phyloP scores from a whole-genome alignment of 1,139 yeast genomes.

The Saccharomyces hybrid region DNA sequence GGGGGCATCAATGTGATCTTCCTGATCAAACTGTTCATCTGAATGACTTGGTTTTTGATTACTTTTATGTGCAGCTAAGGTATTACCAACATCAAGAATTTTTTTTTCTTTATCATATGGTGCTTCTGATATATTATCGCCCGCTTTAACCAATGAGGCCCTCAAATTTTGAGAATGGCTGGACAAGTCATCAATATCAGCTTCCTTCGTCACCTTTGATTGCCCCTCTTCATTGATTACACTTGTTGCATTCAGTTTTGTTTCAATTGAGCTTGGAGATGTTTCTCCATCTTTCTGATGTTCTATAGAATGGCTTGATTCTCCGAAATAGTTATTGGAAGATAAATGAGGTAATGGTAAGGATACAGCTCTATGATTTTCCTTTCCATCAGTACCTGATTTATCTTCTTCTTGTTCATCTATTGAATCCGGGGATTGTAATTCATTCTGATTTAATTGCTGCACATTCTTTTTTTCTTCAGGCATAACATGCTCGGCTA shows the following conservation, averaged over 20 bases:
- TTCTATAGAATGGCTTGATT: background rate
- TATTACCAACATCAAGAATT: background rate
- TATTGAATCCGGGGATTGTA: background rate
- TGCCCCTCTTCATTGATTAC: background rate
- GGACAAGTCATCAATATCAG: background rate
- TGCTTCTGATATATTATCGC: background rate
- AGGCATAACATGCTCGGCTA: background rate
- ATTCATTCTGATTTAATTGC: background rate
- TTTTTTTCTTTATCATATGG: background rate
- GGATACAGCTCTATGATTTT: background rate
- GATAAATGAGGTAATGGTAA: background rate
- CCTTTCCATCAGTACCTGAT: background rate
- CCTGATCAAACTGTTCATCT: background rate
- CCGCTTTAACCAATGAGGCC: background rate
- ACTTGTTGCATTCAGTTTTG: background rate
- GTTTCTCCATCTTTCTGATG: background rate
- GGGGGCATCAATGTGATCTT: background rate
- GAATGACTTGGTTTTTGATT: background rate
- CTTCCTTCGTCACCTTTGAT: background rate
- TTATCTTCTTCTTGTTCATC: slow-evolving; percentile 7
- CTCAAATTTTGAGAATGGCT: background rate
- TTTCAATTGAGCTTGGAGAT: background rate
- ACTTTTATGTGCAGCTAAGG: background rate
- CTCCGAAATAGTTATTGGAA: background rate
- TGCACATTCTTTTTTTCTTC: background rate